These are phyloP conservation scores for Bruguiera hainesii DNA, from an alignment of 441 rosid species.

Conservation along the genomic window DNA sequence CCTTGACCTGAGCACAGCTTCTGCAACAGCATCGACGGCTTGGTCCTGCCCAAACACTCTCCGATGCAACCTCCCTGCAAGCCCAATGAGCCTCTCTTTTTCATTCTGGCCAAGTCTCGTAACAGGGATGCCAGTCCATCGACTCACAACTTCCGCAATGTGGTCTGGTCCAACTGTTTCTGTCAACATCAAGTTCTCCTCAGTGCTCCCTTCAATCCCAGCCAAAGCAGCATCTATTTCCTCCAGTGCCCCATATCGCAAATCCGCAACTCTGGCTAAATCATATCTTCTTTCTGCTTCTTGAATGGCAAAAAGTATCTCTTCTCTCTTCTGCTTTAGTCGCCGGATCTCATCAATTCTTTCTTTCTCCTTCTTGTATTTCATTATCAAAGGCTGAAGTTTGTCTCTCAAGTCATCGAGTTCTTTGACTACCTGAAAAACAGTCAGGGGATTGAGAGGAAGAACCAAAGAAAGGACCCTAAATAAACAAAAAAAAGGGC, in stretches of 20 bases:
- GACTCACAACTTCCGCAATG: conserved; percentile 90
- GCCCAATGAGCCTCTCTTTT: conserved; percentile 75
- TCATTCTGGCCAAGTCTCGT: conserved; percentile 92
- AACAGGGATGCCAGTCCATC: conserved; percentile 97
- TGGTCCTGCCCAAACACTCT: conserved; percentile 90
- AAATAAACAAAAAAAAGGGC: too few relatives aligned
- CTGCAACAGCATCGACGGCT: conserved; percentile 80
- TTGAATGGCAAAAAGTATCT: conserved; percentile 61
- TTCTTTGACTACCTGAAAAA: conserved; percentile 72
- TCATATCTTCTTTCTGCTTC: conserved; percentile 93
- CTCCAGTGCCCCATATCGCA: conserved; percentile 78
- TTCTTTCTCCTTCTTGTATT: conserved; percentile 79
- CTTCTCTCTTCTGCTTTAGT: conserved; percentile 81
- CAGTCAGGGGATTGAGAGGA: neutral
- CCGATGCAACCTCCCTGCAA: conserved; percentile 67
- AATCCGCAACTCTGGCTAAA: conserved; percentile 86
- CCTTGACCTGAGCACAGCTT: conserved; percentile 85
- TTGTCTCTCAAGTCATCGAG: conserved; percentile 87
- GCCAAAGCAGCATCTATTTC: conserved; percentile 78
- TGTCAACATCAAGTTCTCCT: conserved; percentile 65
- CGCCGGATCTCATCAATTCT: conserved; percentile 82
- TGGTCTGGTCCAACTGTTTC: conserved; percentile 92
- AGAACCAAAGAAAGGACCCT: neutral
- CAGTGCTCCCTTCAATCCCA: conserved; percentile 55
- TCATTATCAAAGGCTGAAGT: conserved; percentile 90